phyloP scores from a whole-genome alignment of 352 stramenopile species.

The Globisporangium nodosum region DNA sequence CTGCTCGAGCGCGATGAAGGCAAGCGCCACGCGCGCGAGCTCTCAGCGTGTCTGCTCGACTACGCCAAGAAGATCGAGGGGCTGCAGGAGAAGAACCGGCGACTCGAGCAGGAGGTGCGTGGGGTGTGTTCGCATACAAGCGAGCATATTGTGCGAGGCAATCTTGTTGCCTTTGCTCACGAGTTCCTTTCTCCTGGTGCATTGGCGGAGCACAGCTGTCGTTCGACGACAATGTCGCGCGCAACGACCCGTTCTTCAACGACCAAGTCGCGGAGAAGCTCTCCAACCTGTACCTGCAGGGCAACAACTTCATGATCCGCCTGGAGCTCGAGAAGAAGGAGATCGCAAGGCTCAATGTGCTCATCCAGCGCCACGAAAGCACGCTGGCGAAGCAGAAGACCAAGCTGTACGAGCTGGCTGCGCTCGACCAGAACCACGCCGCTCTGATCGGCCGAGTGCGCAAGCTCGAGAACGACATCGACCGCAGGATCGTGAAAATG shows the following conservation, averaged over 20 bases:
- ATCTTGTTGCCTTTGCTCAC: too few relatives aligned
- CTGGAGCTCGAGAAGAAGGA: constrained; percentile 76
- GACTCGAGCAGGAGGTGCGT: constrained; percentile 66
- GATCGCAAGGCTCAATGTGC: constrained; percentile 46
- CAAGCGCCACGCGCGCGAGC: constrained; percentile 61
- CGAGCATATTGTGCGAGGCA: too few relatives aligned
- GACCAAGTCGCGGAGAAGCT: constrained; percentile 68
- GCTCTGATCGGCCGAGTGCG: constrained; percentile 53
- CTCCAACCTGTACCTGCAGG: constrained; percentile 68
- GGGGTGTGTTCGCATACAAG: neutral
- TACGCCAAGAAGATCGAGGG: constrained; percentile 77
- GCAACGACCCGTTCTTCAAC: constrained; percentile 76
- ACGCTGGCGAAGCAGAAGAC: constrained; percentile 58
- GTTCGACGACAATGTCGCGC: constrained; percentile 63
- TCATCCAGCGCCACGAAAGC: constrained; percentile 66
- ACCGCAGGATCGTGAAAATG: constrained; percentile 77
- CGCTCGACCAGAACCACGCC: constrained; percentile 63
- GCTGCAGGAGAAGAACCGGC: constrained; percentile 70
- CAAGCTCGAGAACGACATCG: constrained; percentile 82
- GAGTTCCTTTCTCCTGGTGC: too few relatives aligned
- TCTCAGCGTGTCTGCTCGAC: constrained; percentile 57
- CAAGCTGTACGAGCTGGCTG: constrained; percentile 69
- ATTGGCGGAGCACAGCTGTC: constrained; percentile 31
- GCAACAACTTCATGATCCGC: constrained; percentile 80
- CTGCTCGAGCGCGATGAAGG: constrained; percentile 65